phyloP scores from a whole-genome alignment of 306 rosid species.

The Begonia loranthoides region DNA sequence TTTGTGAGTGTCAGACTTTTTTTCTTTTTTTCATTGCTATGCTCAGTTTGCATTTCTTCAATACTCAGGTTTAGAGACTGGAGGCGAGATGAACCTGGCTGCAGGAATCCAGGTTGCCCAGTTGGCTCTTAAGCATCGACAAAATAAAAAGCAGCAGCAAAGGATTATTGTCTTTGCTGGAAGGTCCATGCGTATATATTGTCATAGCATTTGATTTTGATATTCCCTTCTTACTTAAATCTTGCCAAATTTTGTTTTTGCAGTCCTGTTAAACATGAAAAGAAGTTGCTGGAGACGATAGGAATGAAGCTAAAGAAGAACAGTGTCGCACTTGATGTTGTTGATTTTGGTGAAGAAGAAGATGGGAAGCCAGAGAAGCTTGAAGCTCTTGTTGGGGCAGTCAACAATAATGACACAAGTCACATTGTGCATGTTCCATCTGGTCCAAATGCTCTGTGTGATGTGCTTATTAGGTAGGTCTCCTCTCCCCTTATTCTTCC shows the following conservation, averaged over 20 bases:
- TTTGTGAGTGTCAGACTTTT: not conserved
- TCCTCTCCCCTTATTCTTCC: not conserved
- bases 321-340: conserved; percentile 81
- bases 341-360: conserved; percentile 87
- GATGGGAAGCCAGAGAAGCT: conserved; percentile 76
- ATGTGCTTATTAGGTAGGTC: conserved; percentile 57
- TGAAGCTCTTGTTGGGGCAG: conserved; percentile 70
- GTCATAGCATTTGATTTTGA: not conserved
- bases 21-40: not conserved
- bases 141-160: conserved; percentile 94
- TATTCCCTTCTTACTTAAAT: not conserved
- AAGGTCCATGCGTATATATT: conserved; percentile 34
- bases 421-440: conserved; percentile 49
- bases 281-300: conserved; percentile 67
- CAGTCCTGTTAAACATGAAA: conserved; percentile 69
- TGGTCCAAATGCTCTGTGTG: conserved; percentile 47
- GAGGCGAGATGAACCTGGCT: conserved; percentile 92
- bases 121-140: conserved; percentile 94
- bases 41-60: not conserved
- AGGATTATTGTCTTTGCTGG: conserved; percentile 89
- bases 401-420: conserved; percentile 71
- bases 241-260: conserved; percentile 9
- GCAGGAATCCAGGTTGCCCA: conserved; percentile 96
- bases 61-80: conserved; percentile 64
- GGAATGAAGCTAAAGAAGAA: conserved; percentile 86